Base-by-base conservation (phyloP, 1,139 yeast species). In the Suhomyces atakaporum region DNA sequence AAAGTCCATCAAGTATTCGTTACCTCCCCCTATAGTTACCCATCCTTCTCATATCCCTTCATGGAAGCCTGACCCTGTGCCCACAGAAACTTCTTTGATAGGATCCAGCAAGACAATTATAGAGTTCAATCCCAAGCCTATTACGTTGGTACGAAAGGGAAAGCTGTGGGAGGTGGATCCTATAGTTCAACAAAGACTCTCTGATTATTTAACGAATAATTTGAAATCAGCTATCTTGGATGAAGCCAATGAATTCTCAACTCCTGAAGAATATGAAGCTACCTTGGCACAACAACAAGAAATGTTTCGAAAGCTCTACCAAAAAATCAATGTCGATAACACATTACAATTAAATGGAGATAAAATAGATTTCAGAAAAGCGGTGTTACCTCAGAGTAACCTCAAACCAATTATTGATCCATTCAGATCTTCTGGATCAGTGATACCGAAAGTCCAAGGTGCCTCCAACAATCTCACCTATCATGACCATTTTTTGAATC, bases 31-130 rank as follows among this genome's bases (percentile, higher is more conserved):
- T 18, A 60, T 77, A 7, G 71, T 87, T 4, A 83, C 95, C 0
- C 90, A 88, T 54, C 97, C 97, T 2, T 73, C 79, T 4, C 95
- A 88, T 62, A 56, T 75, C 68, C 48, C 77, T 69, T 36, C 85
- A 65, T 60, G 96, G 90, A 50, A 81, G 58, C 63, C 72, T 56
- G 46, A 61, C 60, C 54, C 75, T 57, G 49, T 54, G 54, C 52
- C 54, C 58, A 37, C 54, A 47, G 78, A 51, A 69, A 73, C 23
- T 33, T 45, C 45, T 63, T 72, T 14, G 57, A 60, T 72, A 37
- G 68, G 81, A 4, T 59, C 66, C 1, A 33, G 16, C 9, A 72
- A 71, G 11, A 47, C 54, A 20, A 43, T 64, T 3, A 46, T 62
- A 5, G 61, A 60, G 2, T 67, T 56, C 39, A 36, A 60, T 12